Evolutionary conservation across 306 rosid species (phyloP), one percentile per base, ranked within the genome.

Genomic region (Begonia fuchsioides): DNA sequence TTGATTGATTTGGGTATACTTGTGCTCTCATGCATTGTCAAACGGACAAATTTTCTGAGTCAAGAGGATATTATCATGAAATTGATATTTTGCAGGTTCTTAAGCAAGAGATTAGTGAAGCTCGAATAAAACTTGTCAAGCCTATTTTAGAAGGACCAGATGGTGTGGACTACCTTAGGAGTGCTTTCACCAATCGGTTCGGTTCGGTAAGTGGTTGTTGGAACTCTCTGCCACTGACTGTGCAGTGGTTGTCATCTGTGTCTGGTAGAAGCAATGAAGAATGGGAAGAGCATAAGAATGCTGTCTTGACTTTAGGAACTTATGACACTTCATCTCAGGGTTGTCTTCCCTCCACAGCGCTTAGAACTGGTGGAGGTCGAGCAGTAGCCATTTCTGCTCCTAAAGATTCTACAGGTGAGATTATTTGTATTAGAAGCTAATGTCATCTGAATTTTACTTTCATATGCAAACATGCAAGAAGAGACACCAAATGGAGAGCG

Each of bases 101-200:
- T 16, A 90, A 81, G 67, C 78, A 51, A 59, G 97, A 90, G 76
- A 90, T 90, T 43, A 84, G 98, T 73, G 76, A 70, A 77, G 94
- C 98, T 39, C 90, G 92, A 10, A 60, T 90, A 53, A 66, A 59
- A 63, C 44, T 84, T 38, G 69, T 81, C 76, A 84, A 85, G 71
- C 88, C 93, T 60, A 61, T 85, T 68, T 55, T 90, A 47, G 76
- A 71, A 63, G 98, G 98, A 5, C 81, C 98, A 51, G 76, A 87
- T 49, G 98, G 98, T 60, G 59, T 81, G 54, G 87, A 90, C 49
- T 90, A 90, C 67, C 95, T 90, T 11, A 75, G 75, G 66, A 90
- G 75, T 69, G 81, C 90, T 43, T 90, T 90, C 65, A 66, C 81
- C 47, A 81, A 75, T 60, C 79, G 79, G 50, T 51, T 76, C 57